Base-by-base conservation (phyloP, 768 basidiomycete species). In the Tulasnella sp. region DNA sequence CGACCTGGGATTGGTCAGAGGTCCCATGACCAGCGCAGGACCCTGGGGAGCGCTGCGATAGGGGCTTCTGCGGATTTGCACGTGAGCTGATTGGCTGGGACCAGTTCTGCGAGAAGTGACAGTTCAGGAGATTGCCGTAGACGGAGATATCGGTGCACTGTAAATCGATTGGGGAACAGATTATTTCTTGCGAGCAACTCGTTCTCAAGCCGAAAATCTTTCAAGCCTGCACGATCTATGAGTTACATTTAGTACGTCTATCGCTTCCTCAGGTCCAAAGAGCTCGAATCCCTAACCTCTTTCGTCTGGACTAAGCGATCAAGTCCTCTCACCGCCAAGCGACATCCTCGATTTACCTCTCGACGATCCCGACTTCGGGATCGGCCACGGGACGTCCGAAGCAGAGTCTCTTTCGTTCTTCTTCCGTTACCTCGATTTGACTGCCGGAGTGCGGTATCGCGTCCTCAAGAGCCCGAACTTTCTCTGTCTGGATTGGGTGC, bases 331-430 rank as follows among this genome's bases (percentile, higher is more conserved):
- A 36, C 67, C 67, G n/a, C 67, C 67, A 9, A 39, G 36, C 40
- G 67, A 67, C 42, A 67, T 67, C 17, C 67, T 67, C 22, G 42
- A 39, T 17, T 39, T 41, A 39, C 67, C 67, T 32, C 39, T 67
- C 26, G 67, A 67, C 67, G 67, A 67, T 44, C 39, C 39, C n/a
- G 39, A 39, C 42, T 67, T 67, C 39, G 67, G 67, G 22, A 44
- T 67, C 39, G 67, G 67, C 16, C 39, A 67, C 29, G 67, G 67
- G 22, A 41, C 16, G 16, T 67, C 39, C 40, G 67, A 67, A 44
- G 67, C 67, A 39, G 67, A 67, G 67, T 67, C 67, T 32, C 67
- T 67, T 44, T 44, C 39, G 67, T 67, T 67, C 67, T 67, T 67
- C 67, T 67, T 67, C 39, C 42, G 39, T 7, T 67, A 41, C 39